Evolutionary conservation across 2,329 filamentous ascomycete genomes (phyloP).

Genomic region (Colletotrichum liriopes): DNA sequence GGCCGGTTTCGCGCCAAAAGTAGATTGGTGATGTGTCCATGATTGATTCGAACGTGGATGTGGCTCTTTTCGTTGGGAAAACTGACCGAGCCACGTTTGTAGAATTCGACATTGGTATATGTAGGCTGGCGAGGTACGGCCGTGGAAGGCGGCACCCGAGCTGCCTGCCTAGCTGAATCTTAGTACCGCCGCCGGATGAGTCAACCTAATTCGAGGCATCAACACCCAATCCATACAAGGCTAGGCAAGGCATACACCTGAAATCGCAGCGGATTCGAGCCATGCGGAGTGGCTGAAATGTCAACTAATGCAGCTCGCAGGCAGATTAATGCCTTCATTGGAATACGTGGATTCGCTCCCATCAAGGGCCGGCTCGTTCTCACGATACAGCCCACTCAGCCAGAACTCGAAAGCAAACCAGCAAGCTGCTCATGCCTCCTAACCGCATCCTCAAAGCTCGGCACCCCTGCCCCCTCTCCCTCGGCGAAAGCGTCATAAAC

Average conservation of each 20-base stretch:
- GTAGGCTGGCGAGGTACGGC: neutral
- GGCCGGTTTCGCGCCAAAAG: conserved; percentile 65
- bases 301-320: neutral
- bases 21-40: conserved; percentile 50
- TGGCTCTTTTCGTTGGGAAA: neutral
- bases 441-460: conserved; percentile 34
- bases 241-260: neutral
- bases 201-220: conserved; percentile 7
- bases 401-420: neutral
- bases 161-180: conserved; percentile 15
- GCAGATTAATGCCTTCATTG: neutral
- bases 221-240: neutral
- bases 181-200: conserved; percentile 30
- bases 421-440: conserved; percentile 35
- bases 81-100: too few species aligned
- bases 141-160: neutral
- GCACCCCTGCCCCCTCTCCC: neutral
- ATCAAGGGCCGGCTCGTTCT: neutral
- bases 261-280: neutral
- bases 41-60: too few species aligned
- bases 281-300: neutral
- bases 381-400: neutral
- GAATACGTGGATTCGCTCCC: neutral
- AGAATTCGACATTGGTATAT: neutral
- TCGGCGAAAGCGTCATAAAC: conserved; percentile 70